phyloP scores from a whole-genome alignment of 441 rosid genomes.

The Syzygium syzygioides region DNA sequence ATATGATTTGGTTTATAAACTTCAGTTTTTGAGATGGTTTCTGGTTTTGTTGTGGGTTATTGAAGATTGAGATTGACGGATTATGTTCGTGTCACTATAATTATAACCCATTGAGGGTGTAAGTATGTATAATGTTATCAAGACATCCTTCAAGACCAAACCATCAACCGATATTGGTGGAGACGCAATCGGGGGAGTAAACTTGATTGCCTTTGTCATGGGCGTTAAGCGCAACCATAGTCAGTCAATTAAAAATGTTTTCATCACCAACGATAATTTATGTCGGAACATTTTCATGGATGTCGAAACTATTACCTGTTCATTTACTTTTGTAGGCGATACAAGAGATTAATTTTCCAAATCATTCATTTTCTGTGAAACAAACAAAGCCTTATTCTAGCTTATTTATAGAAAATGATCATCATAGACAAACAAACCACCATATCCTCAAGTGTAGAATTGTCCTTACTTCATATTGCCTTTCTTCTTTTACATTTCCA shows the following conservation, averaged over 20 bases:
- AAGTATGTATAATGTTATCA: neutral
- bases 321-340: no score
- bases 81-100: neutral
- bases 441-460: neutral
- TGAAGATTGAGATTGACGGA: neutral
- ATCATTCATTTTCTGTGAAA: no score
- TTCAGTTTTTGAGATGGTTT: neutral
- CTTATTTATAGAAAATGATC: neutral
- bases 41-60: neutral
- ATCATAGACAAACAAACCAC: neutral
- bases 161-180: neutral
- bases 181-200: neutral
- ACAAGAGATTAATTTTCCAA: no score
- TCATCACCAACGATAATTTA: no score
- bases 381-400: neutral
- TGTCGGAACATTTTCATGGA: no score
- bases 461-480: neutral
- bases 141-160: neutral
- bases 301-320: no score
- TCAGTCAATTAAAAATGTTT: no score
- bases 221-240: accelerated
- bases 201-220: no score
- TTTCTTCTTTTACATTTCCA: neutral
- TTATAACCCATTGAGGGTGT: neutral
- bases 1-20: neutral